Evolutionary conservation across 1,284 basidiomycete species (phyloP).

Genomic region (Puccinia polysora): DNA sequence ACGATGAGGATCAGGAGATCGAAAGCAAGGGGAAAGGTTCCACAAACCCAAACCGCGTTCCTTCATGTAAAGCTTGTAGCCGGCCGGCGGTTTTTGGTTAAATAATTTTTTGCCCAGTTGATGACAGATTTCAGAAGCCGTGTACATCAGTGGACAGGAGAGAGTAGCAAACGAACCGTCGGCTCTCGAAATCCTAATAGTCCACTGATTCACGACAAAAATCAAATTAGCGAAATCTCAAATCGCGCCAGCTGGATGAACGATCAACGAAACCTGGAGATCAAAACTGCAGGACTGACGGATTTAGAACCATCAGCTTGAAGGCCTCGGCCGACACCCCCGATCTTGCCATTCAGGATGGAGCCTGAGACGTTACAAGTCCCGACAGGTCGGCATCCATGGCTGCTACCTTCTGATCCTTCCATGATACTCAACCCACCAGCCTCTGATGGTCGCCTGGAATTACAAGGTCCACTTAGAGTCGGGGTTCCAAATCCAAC

Average conservation of each 20-base stretch:
- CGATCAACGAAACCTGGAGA: background rate
- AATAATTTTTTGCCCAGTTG: constrained; percentile 61
- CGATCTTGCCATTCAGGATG: constrained; percentile 29
- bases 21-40: background rate
- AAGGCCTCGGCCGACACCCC: background rate
- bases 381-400: background rate
- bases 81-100: constrained; percentile 55
- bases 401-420: constrained; percentile 34
- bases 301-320: constrained; percentile 27
- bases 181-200: constrained; percentile 69
- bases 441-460: constrained; percentile 32
- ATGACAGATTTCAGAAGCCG: constrained; percentile 66
- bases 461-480: background rate
- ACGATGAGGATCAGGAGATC: constrained; percentile 43
- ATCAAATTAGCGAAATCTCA: background rate
- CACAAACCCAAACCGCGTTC: constrained; percentile 75
- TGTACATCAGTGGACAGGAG: constrained; percentile 63
- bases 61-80: constrained; percentile 72
- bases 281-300: constrained; percentile 6
- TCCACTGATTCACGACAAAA: constrained; percentile 25
- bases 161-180: constrained; percentile 71
- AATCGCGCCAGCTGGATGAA: background rate
- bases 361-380: constrained; percentile 9
- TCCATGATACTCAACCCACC: constrained; percentile 33
- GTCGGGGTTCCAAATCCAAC: constrained; percentile 7